Base-by-base conservation (phyloP, 345 rosid genomes). In the Citrus inodora region DNA sequence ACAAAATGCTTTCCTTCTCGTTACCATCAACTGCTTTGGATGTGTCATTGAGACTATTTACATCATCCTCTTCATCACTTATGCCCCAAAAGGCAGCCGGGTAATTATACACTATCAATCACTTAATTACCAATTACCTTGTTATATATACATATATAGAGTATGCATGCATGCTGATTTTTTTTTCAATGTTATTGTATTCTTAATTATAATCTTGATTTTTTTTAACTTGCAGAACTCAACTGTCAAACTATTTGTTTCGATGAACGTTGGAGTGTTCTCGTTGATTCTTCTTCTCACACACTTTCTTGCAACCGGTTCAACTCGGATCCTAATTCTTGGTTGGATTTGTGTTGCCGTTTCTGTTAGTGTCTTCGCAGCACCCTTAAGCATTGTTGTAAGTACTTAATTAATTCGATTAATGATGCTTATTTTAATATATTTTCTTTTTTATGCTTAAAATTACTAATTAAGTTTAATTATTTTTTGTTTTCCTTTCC, bases 281-380 rank as follows among this genome's bases (percentile, higher is more conserved):
- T 85, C 88, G 51, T 64, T 82, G 16, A 81, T 93, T 14, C 72
- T 91, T 22, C 46, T 90, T 64, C 9, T 87, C 48, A 76, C 89
- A 3, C 88, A 87, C 42, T 93, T 87, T 56, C 62, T 81, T 21
- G 68, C 87, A 9, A 76, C 70, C 13, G 74, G 58, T 17, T 22
- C 74, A 0, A 7, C 30, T 4, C 90, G 86, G 13, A 71, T 85
- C 22, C n/a, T 37, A 32, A 87, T 90, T 58, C 86, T 94, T 7
- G 98, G 98, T n/a, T 94, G 99, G 98, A 79, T 94, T 71, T 91
- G 97, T 38, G 97, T 91, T 5, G 83, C 83, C 27, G 74, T 94
- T 14, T 88, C 97, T 1, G 90, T 93, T 4, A 69, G 85, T 27
- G 98, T 96, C 14, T 96, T 96, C 59, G 97, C 92, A 7, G 91